Evolutionary conservation across 2,329 filamentous ascomycete species (phyloP).

Genomic region (Leptodontidium sp.): DNA sequence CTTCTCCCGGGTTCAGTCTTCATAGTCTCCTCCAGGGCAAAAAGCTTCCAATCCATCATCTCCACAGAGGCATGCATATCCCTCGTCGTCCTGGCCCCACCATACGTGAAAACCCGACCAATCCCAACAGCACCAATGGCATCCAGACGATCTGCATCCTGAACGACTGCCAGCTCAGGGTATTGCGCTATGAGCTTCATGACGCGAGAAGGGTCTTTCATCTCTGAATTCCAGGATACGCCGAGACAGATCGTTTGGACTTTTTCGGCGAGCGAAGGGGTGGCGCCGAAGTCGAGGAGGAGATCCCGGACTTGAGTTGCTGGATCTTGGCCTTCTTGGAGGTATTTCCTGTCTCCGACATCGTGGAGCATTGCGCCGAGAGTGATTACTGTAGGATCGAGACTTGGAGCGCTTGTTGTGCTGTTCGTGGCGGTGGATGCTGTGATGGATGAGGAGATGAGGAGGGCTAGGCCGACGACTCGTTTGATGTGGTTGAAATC

Average conservation of each 20-base stretch:
- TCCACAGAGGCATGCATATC: slow-evolving; percentile 70
- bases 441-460: slow-evolving; percentile 57
- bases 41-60: slow-evolving; percentile 80
- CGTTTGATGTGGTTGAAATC: slow-evolving; percentile 86
- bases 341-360: slow-evolving; percentile 84
- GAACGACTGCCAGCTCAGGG: slow-evolving; percentile 83
- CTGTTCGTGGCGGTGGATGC: background rate
- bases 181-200: slow-evolving; percentile 66
- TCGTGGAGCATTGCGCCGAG: slow-evolving; percentile 83
- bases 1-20: slow-evolving; percentile 63
- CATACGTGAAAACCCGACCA: slow-evolving; percentile 78
- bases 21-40: slow-evolving; percentile 63
- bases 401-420: slow-evolving; percentile 39
- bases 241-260: slow-evolving; percentile 78
- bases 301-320: slow-evolving; percentile 62
- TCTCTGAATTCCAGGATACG: slow-evolving; percentile 81
- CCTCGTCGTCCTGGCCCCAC: slow-evolving; percentile 65
- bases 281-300: slow-evolving; percentile 64
- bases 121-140: slow-evolving; percentile 88
- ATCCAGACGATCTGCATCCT: slow-evolving; percentile 93
- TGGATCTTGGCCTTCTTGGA: slow-evolving; percentile 57
- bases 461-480: slow-evolving; percentile 71
- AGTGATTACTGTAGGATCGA: slow-evolving; percentile 66
- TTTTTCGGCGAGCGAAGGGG: slow-evolving; percentile 64
- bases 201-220: slow-evolving; percentile 67